A percentile compares a stretch with the other conserved stretches of the same genome.
Conservation (phyloP, 371 early-diverging fungal species). For the Apophysomyces elegans region DNA sequence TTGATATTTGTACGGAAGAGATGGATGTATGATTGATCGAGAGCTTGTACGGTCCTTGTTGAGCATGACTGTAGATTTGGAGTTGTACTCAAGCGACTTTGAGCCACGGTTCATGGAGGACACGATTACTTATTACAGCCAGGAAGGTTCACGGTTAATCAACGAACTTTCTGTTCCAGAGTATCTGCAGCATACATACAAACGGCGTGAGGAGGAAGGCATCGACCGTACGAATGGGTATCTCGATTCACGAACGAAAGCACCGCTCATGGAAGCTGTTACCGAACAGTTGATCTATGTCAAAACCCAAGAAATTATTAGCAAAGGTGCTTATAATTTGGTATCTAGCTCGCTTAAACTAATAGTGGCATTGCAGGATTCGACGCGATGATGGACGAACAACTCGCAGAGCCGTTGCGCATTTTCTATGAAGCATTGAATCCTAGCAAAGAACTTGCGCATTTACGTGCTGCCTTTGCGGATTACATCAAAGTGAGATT, state of each 20-base stretch:
- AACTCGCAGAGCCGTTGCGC: constrained; percentile 60
- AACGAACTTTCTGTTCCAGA: constrained; percentile 51
- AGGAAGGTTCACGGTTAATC: constrained; percentile 63
- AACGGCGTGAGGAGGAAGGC: constrained; percentile 67
- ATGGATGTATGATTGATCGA: constrained; percentile 59
- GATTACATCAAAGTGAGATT: constrained; percentile 38
- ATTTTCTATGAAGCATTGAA: constrained; percentile 49
- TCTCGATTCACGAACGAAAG: constrained; percentile 72
- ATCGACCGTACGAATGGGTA: constrained; percentile 66
- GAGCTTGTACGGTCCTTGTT: constrained; percentile 65
- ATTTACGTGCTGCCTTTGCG: constrained; percentile 33
- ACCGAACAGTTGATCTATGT: constrained; percentile 66
- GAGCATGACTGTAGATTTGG: constrained; percentile 82
- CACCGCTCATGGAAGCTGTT: constrained; percentile 58
- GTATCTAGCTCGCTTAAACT: background rate
- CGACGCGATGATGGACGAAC: constrained; percentile 65
- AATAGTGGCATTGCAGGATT: constrained; percentile 56
- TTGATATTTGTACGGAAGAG: constrained; percentile 29
- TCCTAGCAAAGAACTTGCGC: constrained; percentile 15
- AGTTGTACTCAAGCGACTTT: constrained; percentile 70
- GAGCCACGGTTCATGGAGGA: constrained; percentile 66
- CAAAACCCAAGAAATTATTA: constrained; percentile 65
- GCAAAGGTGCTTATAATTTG: constrained; percentile 49
- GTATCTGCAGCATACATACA: constrained; percentile 67
- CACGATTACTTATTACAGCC: constrained; percentile 70